Conservation (phyloP, 164 flowering plant genomes). For the Vitis cinerea region DNA sequence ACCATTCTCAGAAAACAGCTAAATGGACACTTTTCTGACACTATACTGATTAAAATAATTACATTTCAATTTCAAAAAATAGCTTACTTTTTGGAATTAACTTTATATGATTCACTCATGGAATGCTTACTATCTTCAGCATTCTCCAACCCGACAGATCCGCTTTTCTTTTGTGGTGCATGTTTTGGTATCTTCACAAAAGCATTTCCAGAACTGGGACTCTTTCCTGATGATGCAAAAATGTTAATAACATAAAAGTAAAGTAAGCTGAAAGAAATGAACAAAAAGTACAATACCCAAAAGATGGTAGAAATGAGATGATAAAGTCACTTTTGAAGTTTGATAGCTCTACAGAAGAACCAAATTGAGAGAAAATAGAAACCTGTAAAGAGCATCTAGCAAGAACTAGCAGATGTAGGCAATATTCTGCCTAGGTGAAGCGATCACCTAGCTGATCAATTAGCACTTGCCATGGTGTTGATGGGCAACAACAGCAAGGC, state of each 20-base stretch:
- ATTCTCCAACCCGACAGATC: conserved; percentile 6
- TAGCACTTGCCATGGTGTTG: no score
- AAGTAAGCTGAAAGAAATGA: neutral
- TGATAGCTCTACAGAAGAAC: no score
- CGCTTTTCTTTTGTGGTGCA: conserved; percentile 3
- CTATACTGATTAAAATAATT: no score
- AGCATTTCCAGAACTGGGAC: conserved; percentile 13
- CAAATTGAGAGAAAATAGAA: no score
- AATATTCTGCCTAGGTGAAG: no score
- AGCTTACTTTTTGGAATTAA: conserved; percentile 31
- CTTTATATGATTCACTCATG: conserved; percentile 4
- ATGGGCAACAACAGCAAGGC: neutral
- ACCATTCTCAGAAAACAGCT: no score
- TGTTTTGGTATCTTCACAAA: conserved; percentile 17
- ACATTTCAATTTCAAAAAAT: neutral
- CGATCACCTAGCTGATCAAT: no score
- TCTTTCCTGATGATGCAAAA: conserved; percentile 22
- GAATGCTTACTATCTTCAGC: conserved; percentile 14
- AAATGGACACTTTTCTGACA: no score
- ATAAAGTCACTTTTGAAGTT: neutral
- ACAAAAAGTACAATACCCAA: neutral
- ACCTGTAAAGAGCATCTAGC: no score
- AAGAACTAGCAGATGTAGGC: no score
- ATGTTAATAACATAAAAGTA: neutral
- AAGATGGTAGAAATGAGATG: neutral